Evolutionary conservation across 177 flowering plant genomes (phyloP).

Genomic region (Vitis hybrid): DNA sequence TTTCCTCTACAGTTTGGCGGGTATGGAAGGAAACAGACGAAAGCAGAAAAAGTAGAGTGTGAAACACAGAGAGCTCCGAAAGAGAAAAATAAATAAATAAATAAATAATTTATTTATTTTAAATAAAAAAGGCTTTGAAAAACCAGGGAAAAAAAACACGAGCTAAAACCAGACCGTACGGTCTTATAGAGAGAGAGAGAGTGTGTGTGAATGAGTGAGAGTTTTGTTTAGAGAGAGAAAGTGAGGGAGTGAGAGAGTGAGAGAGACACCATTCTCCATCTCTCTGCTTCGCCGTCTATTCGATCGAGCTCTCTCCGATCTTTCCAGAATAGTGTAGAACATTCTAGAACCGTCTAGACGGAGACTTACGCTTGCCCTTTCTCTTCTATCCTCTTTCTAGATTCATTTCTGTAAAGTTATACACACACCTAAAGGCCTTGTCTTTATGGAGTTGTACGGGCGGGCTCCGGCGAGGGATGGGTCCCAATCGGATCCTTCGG

Average conservation of each 20-base stretch:
- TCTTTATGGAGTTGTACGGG: slow-evolving; percentile 58
- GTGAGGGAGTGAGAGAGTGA: slow-evolving; percentile 13
- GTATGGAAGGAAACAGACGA: slow-evolving; percentile 29
- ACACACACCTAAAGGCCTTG: background rate
- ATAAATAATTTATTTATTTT: background rate
- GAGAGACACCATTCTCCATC: slow-evolving; percentile 9
- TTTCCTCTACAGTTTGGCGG: slow-evolving; percentile 36
- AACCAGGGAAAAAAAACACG: background rate
- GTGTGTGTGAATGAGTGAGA: background rate
- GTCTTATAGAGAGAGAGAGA: slow-evolving; percentile 13
- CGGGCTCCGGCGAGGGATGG: slow-evolving; percentile 34
- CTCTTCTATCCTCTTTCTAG: background rate
- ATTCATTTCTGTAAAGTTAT: background rate
- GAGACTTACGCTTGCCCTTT: background rate
- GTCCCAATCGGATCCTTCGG: slow-evolving; percentile 31
- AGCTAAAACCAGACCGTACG: slow-evolving; percentile 19
- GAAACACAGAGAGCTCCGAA: too few relatives aligned
- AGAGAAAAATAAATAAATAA: slow-evolving; percentile 9
- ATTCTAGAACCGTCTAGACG: background rate
- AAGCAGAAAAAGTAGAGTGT: slow-evolving; percentile 1
- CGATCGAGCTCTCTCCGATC: slow-evolving; percentile 19
- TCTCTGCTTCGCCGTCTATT: slow-evolving; percentile 7
- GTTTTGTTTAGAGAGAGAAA: too few relatives aligned
- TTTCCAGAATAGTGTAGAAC: slow-evolving; percentile 2
- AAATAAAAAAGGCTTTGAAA: background rate